Conservation (phyloP, 2,329 filamentous ascomycete species). For the Alternaria incomplexa region DNA sequence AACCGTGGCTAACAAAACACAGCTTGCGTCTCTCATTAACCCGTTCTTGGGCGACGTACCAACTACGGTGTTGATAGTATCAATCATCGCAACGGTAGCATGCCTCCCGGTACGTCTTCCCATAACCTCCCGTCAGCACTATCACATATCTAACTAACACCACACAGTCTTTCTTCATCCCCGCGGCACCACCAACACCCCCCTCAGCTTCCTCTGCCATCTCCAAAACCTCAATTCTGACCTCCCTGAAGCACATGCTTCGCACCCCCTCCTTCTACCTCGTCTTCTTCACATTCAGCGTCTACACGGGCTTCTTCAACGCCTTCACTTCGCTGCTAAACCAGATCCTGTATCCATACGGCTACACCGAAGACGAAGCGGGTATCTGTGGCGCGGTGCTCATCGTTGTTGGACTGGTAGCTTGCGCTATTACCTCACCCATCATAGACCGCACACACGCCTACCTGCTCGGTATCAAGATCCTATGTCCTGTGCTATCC, state of each 20-base stretch:
- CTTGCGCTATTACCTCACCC: constrained; percentile 77
- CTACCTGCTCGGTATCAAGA: constrained; percentile 75
- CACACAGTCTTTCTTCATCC: constrained; percentile 74
- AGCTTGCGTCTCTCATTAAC: constrained; percentile 78
- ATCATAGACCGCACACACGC: constrained; percentile 84
- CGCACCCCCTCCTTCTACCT: constrained; percentile 77
- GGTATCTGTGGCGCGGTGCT: constrained; percentile 89
- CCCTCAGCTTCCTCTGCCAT: constrained; percentile 70
- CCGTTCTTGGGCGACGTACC: constrained; percentile 80
- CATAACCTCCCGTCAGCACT: neutral
- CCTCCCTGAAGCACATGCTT: constrained; percentile 57
- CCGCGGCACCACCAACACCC: constrained; percentile 76
- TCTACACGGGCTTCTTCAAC: constrained; percentile 95
- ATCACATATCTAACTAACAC: neutral
- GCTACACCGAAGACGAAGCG: constrained; percentile 80
- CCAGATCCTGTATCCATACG: constrained; percentile 87
- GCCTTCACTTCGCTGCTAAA: constrained; percentile 85
- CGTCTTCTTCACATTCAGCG: constrained; percentile 76
- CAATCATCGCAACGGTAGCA: constrained; percentile 77
- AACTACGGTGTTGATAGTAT: constrained; percentile 81
- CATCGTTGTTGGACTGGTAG: constrained; percentile 84
- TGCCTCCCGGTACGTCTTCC: constrained; percentile 60
- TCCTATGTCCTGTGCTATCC: constrained; percentile 76
- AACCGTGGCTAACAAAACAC: constrained; percentile 2
- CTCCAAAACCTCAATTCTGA: constrained; percentile 58